These are phyloP conservation scores for Penicillium fimorum DNA, from an alignment of 495 filamentous ascomycete genomes.

Conservation along the genomic window DNA sequence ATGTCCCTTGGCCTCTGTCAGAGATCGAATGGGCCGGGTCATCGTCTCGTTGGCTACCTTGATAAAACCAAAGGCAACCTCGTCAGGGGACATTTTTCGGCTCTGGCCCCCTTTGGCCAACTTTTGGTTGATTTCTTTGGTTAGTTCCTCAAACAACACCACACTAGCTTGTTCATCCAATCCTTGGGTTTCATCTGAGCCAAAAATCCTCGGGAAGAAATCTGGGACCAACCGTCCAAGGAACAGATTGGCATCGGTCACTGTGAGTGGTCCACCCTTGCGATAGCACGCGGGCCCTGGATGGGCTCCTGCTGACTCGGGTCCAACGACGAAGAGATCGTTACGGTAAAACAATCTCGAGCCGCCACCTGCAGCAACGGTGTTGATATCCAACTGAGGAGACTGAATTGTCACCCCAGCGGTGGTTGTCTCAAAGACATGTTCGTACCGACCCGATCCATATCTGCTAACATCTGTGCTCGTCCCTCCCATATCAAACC, in stretches of 20 bases:
- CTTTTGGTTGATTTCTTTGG: slow-evolving; percentile 68
- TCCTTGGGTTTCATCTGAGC: slow-evolving; percentile 76
- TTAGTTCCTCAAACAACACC: slow-evolving; percentile 65
- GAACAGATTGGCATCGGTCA: slow-evolving; percentile 88
- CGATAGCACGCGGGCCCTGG: slow-evolving; percentile 90
- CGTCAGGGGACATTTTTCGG: slow-evolving; percentile 72
- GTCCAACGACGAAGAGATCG: slow-evolving; percentile 87
- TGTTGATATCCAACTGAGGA: slow-evolving; percentile 93
- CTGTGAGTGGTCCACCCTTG: slow-evolving; percentile 83
- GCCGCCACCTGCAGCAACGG: slow-evolving; percentile 89
- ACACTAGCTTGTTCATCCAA: slow-evolving; percentile 71
- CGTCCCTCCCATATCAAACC: slow-evolving; percentile 94
- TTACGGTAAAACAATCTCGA: slow-evolving; percentile 81
- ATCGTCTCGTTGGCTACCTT: slow-evolving; percentile 91
- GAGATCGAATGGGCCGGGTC: slow-evolving; percentile 85
- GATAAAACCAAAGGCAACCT: slow-evolving; percentile 71
- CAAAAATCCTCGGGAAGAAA: slow-evolving; percentile 94
- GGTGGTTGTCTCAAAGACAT: slow-evolving; percentile 92
- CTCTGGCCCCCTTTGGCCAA: slow-evolving; percentile 35
- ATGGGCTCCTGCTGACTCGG: slow-evolving; percentile 83
- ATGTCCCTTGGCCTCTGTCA: slow-evolving; percentile 92
- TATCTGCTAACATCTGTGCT: slow-evolving; percentile 88
- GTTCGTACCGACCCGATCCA: slow-evolving; percentile 71
- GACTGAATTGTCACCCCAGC: slow-evolving; percentile 92
- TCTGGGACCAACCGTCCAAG: slow-evolving; percentile 83